phyloP scores from a whole-genome alignment of 2,329 filamentous ascomycete genomes.

The Harringtonia aguacate region DNA sequence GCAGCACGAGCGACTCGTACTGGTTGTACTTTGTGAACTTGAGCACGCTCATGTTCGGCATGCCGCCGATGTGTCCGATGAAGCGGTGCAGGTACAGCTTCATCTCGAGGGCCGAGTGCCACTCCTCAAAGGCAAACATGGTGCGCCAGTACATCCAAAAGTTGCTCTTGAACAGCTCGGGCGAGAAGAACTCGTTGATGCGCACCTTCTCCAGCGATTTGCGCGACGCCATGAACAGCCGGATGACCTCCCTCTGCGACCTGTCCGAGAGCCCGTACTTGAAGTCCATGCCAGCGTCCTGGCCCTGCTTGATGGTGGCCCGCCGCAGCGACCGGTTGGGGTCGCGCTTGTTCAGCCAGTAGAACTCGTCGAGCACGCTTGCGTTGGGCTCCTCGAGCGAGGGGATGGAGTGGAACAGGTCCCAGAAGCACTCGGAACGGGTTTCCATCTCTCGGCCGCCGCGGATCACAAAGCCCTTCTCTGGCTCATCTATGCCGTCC shows the following conservation, averaged over 20 bases:
- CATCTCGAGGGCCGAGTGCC: slow-evolving; percentile 25
- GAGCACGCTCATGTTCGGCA: slow-evolving; percentile 20
- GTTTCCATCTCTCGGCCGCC: slow-evolving; percentile 22
- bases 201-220: slow-evolving; percentile 17
- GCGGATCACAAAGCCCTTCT: slow-evolving; percentile 24
- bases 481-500: slow-evolving; percentile 17
- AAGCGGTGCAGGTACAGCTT: slow-evolving; percentile 23
- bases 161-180: slow-evolving; percentile 22
- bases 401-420: slow-evolving; percentile 19
- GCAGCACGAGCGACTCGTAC: slow-evolving; percentile 23
- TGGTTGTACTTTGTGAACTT: slow-evolving; percentile 23
- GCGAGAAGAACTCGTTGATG: slow-evolving; percentile 18
- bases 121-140: slow-evolving; percentile 24
- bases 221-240: slow-evolving; percentile 18
- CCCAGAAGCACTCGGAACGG: slow-evolving; percentile 21
- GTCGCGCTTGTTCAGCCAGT: slow-evolving; percentile 19
- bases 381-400: slow-evolving; percentile 17
- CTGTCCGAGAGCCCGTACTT: slow-evolving; percentile 17
- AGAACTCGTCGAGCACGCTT: slow-evolving; percentile 20
- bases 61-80: slow-evolving; percentile 15
- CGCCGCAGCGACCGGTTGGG: slow-evolving; percentile 17
- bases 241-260: slow-evolving; percentile 20
- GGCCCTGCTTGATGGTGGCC: slow-evolving; percentile 17
- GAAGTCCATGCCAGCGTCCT: slow-evolving; percentile 15
- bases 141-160: slow-evolving; percentile 26